A percentile compares a stretch with the other conserved stretches of the same genome.
phyloP scores from a whole-genome alignment of 495 filamentous ascomycete species.

The Massariosphaeria phaeospora region DNA sequence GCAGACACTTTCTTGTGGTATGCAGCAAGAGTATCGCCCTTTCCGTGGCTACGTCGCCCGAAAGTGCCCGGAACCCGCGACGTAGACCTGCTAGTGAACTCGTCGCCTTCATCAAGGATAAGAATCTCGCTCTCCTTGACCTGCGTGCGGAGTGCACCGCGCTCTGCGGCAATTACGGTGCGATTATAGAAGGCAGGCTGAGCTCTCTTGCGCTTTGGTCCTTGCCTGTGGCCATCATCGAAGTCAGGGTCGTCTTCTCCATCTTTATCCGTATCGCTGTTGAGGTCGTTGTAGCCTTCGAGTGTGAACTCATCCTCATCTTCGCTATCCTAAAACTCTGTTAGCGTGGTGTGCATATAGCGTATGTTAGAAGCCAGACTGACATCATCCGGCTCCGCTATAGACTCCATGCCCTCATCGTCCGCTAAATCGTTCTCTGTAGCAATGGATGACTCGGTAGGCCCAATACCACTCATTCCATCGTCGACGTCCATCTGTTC shows the following conservation, averaged over 20 bases:
- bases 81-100: background rate
- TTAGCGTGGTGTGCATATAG: too few relatives aligned
- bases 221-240: background rate
- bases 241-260: background rate
- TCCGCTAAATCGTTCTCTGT: too few relatives aligned
- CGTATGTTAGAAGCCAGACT: too few relatives aligned
- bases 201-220: background rate
- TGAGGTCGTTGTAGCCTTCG: background rate
- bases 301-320: background rate
- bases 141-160: slow-evolving; percentile 6
- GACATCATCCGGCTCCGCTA: too few relatives aligned
- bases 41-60: background rate
- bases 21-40: slow-evolving; percentile 3
- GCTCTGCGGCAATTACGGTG: slow-evolving; percentile 3
- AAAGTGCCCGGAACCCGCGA: slow-evolving; percentile 1
- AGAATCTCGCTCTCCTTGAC: slow-evolving; percentile 1
- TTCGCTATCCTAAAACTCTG: too few relatives aligned
- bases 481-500: too few relatives aligned
- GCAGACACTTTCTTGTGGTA: slow-evolving; percentile 31
- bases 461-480: too few relatives aligned
- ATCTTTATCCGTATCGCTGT: background rate
- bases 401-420: too few relatives aligned
- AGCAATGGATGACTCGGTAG: too few relatives aligned
- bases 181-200: slow-evolving; percentile 5
- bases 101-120: slow-evolving; percentile 3